Base-by-base conservation (phyloP, 805 yeast genomes). In the Ogataea dorogensis region DNA sequence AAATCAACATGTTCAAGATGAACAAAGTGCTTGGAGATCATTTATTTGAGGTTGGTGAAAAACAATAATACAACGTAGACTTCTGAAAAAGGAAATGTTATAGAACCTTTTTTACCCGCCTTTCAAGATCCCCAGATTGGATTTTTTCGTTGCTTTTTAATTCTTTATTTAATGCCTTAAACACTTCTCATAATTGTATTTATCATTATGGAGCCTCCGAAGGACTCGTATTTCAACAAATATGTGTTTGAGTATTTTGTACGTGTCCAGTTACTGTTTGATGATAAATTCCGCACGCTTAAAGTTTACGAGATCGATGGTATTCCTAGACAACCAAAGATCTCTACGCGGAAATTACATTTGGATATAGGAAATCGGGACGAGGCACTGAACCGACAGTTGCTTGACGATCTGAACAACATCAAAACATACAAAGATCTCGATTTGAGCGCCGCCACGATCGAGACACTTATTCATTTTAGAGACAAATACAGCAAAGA, bases 1-100 rank as follows among this genome's bases (percentile, higher is more conserved):
- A 55, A 60, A 70, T 77, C 31, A 68, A 75, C 7, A 73, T 77
- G 65, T 81, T 82, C 51, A 66, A 67, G 37, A 65, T 82, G 78
- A 69, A 70, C 51, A 79, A 77, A 50, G 56, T 73, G 7, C 54
- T 82, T 16, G 63, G 73, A 14, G 59, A 68, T 12, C 85, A 79
- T 50, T 52, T 81, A 20, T 65, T 66, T 63, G 38, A 63, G 5
- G 36, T 34, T 22, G 25, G 30, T n/a, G 37, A 36, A 29, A 10
- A 24, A 34, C 32, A 28, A 34, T 28, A 18, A 21, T 21, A 14
- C 21, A 17, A 24, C 18, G 21, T 6, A 21, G 17, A 31, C 15
- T 24, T 19, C 39, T 33, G 8, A 15, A 31, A 24, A 3, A 28
- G 33, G 39, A 35, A 35, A 29, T 24, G 22, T 28, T 8, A 24